Base-by-base conservation (phyloP, 2,329 filamentous ascomycete species). In the Colletotrichum echinochloae region DNA sequence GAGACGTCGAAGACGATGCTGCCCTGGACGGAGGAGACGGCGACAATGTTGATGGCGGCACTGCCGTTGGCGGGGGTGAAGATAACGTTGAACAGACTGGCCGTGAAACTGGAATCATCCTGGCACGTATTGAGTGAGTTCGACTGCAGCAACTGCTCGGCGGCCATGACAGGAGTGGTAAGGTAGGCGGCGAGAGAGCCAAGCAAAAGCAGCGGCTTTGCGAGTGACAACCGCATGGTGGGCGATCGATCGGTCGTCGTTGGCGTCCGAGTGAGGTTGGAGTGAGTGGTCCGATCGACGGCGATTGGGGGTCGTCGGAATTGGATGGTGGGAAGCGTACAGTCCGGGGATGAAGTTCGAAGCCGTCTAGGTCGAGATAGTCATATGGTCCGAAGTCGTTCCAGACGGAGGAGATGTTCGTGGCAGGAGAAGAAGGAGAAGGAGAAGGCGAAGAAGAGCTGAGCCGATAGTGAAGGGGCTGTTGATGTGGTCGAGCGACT, bases 81-180 rank as follows among this genome's bases (percentile, higher is more conserved):
- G 73, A 89, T 84, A 80, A 97, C 92, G 75, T 97, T 92, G 88
- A 98, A 97, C 70, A 96, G 87, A 75, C 92, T 94, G 76, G 95
- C 94, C 5, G 93, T 92, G 81, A 98, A 97, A 77, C 90, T 91
- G 35, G 93, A 95, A 81, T 95, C 91, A 70, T 90, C 85, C 86
- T 95, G 92, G 82, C 95, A 98, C 56, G 92, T 88, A 81, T 93
- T 94, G 75, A 98, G 88, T 33, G 95, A 97, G 78, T 88, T 93
- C 66, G 95, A 96, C 76, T 91, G 86, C 77, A 98, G 92, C 77
- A 94, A 85, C 73, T 86, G 87, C 78, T 89, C 86, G 73, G 89
- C 92, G 69, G 88, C 77, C 23, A 84, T 86, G 26, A 70, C 66
- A 9, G 66, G 66, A 70, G 88, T 81, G 61, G 88, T 78, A 46